Evolutionary conservation across 2,329 filamentous ascomycete genomes (phyloP), one percentile per base, ranked within the genome.

Genomic region (Colletotrichum paranaense): DNA sequence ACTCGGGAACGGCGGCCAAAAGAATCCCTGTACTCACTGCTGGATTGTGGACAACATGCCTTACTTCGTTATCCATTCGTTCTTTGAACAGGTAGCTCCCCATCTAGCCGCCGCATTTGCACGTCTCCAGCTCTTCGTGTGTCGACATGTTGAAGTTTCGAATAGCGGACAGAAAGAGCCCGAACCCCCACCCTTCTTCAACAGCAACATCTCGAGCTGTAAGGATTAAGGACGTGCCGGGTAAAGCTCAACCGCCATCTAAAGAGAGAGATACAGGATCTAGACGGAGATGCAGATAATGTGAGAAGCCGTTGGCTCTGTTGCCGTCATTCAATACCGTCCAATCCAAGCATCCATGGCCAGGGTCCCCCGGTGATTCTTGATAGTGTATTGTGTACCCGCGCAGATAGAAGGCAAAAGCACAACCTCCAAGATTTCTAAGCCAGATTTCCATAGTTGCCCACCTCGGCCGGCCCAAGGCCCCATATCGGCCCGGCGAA

Each of bases 401-500:
- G 42, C 19, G 16, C 16, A 49, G 42, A 49, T 49, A 49, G 42
- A 49, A 22, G 42, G 42, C 7, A 49, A 49, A 49, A 49, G 8
- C 42, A 22, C 19, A 49, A 49, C 19, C 42, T 56, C 16, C 67
- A 60, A 32, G 60, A 73, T 73, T 73, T 66, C 60, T 73, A 73
- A 73, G 32, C 70, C 55, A 67, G 60, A 62, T 65, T 38, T 52
- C 59, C 22, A 42, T 46, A 19, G 38, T 24, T 68, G 52, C 66
- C 58, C 69, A 72, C 69, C 57, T 19, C 26, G 35, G 16, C n/a
- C 14, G 30, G 57, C 67, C 67, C 24, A 30, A 46, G 14, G 24
- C 55, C 11, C 12, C 42, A 22, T 24, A 35, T 60, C 42, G 67
- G 55, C 35, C 60, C 46, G 35, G 26, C 67, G 60, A 65, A 70